These are phyloP conservation scores for Drechslera avenae DNA, from an alignment of 2,329 filamentous ascomycete species.

Conservation along the genomic window DNA sequence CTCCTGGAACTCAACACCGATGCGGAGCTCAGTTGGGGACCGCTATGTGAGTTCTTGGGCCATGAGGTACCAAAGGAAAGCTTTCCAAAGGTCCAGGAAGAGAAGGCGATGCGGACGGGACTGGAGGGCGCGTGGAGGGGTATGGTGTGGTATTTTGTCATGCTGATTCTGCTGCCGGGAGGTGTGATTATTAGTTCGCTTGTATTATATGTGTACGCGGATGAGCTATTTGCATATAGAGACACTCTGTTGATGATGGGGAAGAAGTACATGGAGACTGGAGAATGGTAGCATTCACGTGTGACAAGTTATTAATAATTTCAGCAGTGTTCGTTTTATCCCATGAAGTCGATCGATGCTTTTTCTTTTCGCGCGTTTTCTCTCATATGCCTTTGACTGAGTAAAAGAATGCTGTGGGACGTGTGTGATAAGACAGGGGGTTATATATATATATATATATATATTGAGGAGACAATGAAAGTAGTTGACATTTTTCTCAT, in stretches of 20 bases:
- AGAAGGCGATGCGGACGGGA: conserved; percentile 24
- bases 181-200: conserved; percentile 7
- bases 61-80: conserved; percentile 22
- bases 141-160: conserved; percentile 26
- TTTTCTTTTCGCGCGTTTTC: too few species aligned
- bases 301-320: too few species aligned
- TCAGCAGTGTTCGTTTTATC: too few species aligned
- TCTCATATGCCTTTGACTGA: too few species aligned
- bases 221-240: conserved; percentile 16
- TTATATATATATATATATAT: too few species aligned
- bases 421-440: too few species aligned
- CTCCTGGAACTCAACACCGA: conserved; percentile 37
- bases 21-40: conserved; percentile 27
- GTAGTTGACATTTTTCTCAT: too few species aligned
- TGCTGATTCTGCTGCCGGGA: conserved; percentile 24
- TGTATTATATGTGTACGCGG: conserved; percentile 16
- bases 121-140: conserved; percentile 29
- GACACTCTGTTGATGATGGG: conserved; percentile 16
- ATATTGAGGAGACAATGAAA: not conserved
- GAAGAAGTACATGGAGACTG: conserved; percentile 20
- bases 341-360: too few species aligned
- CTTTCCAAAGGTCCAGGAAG: conserved; percentile 32
- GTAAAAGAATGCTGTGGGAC: too few species aligned
- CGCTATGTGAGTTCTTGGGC: conserved; percentile 37
- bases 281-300: not conserved